Evolutionary conservation across 2,329 filamentous ascomycete genomes (phyloP), one percentile per base, ranked within the genome.

Genomic region (Cadophora sp.): DNA sequence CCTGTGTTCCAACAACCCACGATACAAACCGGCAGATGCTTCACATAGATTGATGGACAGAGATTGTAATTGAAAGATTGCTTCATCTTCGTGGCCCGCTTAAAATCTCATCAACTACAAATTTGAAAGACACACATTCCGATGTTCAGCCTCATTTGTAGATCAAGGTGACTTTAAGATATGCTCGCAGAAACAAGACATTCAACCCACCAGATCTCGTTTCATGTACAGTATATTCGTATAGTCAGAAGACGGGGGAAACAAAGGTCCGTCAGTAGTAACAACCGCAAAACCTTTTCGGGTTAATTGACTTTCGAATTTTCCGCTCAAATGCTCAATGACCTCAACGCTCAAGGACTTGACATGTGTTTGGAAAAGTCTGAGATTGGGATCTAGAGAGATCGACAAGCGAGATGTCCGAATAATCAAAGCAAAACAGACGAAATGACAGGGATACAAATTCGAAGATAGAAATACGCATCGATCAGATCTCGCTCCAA

Each of bases 181-280:
- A 29, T 22, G 34, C 26, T 59, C 19, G 46, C 46, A 46, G 8
- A 34, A 50, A 62, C 19, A 64, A 64, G 31, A 56, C 12, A 29
- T 50, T 50, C 19, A 2, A 48, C 40, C 16, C 46, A 8, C 31
- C 12, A 43, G 34, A 55, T 63, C 48, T 34, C 46, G 31, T 40
- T 63, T 53, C 61, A 51, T n/a, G n/a, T n/a, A n/a, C n/a, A n/a
- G 31, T 59, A 59, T 43, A 59, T 59, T 58, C 43, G 56, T 22
- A 22, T 29, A 24, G 31, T 62, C 40, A 31, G 34, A 31, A 48
- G 14, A 62, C 24, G 40, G 40, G 40, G 26, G n/a, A 48, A 14
- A 50, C 14, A 40, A 62, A 48, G 16, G 59, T 62, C 31, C 22
- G 37, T 48, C 3, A 62, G 22, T 22, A 22, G 58, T 29, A 12